Conservation (phyloP, 2,329 filamentous ascomycete species). For the Microdochium nivale region DNA sequence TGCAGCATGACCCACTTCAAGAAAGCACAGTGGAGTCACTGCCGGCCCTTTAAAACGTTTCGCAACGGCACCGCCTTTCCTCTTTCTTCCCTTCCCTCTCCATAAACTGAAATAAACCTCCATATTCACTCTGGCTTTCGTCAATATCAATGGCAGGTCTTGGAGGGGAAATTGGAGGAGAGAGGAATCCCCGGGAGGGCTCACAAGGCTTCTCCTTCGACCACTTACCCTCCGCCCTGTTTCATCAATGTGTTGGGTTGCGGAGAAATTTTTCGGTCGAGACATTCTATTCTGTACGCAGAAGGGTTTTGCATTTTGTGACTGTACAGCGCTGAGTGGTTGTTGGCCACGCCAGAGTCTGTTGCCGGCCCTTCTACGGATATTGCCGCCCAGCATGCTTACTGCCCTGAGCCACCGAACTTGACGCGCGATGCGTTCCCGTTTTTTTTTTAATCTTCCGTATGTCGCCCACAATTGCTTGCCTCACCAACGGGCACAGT, state of each 20-base stretch:
- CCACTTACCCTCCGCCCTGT: conserved; percentile 50
- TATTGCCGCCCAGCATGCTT: no score
- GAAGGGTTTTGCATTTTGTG: not conserved
- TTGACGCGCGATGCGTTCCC: no score
- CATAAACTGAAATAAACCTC: conserved; percentile 32
- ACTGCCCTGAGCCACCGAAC: no score
- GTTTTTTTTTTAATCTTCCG: no score
- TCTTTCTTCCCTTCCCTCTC: conserved; percentile 17
- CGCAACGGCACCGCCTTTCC: conserved; percentile 1
- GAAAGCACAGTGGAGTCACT: not conserved
- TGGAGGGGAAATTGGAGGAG: conserved; percentile 64
- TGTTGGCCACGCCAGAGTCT: no score
- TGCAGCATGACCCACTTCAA: not conserved
- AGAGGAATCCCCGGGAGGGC: conserved; percentile 32
- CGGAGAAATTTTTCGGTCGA: conserved; percentile 27
- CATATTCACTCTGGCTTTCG: conserved; percentile 62
- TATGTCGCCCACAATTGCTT: not conserved
- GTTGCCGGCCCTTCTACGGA: no score
- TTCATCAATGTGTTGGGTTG: conserved; percentile 19
- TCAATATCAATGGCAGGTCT: conserved; percentile 43
- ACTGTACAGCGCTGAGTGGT: not conserved
- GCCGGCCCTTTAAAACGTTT: conserved; percentile 1
- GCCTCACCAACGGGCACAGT: not conserved
- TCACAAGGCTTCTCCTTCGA: conserved; percentile 25
- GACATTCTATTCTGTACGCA: conserved; percentile 13